These are phyloP conservation scores for Aspergillus amoenus DNA, from an alignment of 2,329 filamentous ascomycete species.

Conservation along the genomic window DNA sequence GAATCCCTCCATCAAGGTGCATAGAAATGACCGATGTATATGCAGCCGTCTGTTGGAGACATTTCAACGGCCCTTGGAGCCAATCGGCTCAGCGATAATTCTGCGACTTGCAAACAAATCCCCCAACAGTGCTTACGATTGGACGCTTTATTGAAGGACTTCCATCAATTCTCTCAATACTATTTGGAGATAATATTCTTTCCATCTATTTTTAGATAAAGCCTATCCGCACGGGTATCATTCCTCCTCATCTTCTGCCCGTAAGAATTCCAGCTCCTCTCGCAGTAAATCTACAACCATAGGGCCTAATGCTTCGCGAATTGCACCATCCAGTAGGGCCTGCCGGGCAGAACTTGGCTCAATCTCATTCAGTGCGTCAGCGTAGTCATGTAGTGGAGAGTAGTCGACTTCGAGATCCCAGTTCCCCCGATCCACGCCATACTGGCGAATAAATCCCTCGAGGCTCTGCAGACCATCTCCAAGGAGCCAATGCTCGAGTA, in stretches of 20 bases:
- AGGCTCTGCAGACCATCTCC: slow-evolving; percentile 34
- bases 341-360: slow-evolving; percentile 26
- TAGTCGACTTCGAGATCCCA: slow-evolving; percentile 39
- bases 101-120: neutral
- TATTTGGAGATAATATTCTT: neutral
- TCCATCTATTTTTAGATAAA: neutral
- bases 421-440: slow-evolving; percentile 44
- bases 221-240: slow-evolving; percentile 10
- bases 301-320: slow-evolving; percentile 34
- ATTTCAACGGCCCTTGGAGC: neutral
- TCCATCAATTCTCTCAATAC: neutral
- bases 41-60: neutral
- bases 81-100: slow-evolving; percentile 5
- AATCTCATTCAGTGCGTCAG: slow-evolving; percentile 31
- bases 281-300: slow-evolving; percentile 37
- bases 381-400: slow-evolving; percentile 36
- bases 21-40: neutral
- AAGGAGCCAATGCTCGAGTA: slow-evolving; percentile 35
- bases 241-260: slow-evolving; percentile 23
- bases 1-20: neutral
- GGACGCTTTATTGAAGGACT: neutral
- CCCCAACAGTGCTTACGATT: neutral
- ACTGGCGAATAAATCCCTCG: slow-evolving; percentile 36
- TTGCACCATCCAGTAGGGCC: slow-evolving; percentile 29
- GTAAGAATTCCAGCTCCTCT: slow-evolving; percentile 36